phyloP scores from a whole-genome alignment of 371 early-diverging fungal species.

The Rhizopus arrhizus region DNA sequence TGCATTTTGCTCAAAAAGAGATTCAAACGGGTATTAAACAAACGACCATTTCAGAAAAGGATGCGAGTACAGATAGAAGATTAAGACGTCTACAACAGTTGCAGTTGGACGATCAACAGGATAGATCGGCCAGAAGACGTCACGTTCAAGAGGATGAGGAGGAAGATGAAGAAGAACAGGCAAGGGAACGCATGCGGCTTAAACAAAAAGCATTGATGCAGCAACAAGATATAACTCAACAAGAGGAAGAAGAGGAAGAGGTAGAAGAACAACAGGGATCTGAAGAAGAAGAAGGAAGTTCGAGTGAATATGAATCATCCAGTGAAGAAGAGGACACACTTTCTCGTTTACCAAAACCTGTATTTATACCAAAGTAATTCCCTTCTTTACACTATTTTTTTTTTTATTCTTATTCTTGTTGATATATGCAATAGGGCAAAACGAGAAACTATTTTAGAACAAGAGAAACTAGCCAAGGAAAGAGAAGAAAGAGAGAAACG shows the following conservation, averaged over 20 bases:
- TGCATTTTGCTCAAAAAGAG: conserved; percentile 52
- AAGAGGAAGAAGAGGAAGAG: conserved; percentile 35
- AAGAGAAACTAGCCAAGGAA: conserved; percentile 62
- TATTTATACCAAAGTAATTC: conserved; percentile 82
- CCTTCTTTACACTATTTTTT: background rate
- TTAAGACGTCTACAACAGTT: conserved; percentile 47
- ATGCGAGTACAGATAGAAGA: conserved; percentile 47
- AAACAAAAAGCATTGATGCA: conserved; percentile 45
- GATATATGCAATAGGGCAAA: conserved; percentile 45
- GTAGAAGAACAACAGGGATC: background rate
- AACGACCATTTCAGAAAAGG: conserved; percentile 46
- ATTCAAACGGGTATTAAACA: conserved; percentile 50
- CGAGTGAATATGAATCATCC: conserved; percentile 67
- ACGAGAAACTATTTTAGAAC: conserved; percentile 69
- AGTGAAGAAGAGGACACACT: conserved; percentile 56
- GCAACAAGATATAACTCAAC: conserved; percentile 25
- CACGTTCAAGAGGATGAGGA: conserved; percentile 31
- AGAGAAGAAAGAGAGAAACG: conserved; percentile 61
- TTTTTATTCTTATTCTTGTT: background rate
- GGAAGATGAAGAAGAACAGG: conserved; percentile 44
- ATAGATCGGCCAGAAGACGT: conserved; percentile 46
- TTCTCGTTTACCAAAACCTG: conserved; percentile 69
- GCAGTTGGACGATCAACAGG: conserved; percentile 27
- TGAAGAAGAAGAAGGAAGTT: conserved; percentile 44
- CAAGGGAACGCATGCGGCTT: conserved; percentile 45